Conservation (phyloP, 441 rosid species). For the Capsella rubella region DNA sequence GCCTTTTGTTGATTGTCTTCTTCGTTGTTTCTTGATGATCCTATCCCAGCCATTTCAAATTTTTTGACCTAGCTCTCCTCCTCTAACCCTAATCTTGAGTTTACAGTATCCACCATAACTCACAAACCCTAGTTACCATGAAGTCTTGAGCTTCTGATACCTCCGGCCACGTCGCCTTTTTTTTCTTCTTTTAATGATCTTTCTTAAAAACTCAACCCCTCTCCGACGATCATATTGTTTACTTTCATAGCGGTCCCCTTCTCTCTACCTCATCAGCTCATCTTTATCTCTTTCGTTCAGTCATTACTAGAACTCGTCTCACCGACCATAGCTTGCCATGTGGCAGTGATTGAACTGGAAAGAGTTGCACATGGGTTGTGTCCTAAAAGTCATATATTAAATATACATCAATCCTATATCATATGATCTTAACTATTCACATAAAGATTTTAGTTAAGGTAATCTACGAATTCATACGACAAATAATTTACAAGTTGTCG, state of each 20-base stretch:
- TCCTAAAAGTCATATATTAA: background rate
- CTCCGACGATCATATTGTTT: background rate
- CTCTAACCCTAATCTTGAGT: conserved; percentile 18
- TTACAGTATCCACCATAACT: background rate
- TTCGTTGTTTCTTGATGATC: conserved; percentile 45
- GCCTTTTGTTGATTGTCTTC: conserved; percentile 25
- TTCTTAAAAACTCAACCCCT: background rate
- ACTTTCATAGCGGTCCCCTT: background rate
- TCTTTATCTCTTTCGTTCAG: conserved; percentile 3
- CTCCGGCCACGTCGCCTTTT: background rate
- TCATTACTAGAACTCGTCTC: conserved; percentile 13
- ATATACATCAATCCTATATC: background rate
- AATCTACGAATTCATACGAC: background rate
- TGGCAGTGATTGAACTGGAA: background rate
- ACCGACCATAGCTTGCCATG: background rate
- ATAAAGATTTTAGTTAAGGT: conserved; percentile 3
- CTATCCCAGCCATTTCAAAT: conserved; percentile 60
- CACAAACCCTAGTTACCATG: background rate
- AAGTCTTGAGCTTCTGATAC: background rate
- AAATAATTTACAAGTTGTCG: background rate
- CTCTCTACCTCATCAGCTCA: background rate
- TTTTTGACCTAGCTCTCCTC: conserved; percentile 2
- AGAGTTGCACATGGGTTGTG: background rate
- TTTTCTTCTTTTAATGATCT: background rate
- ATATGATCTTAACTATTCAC: background rate